Evolutionary conservation across 164 flowering plant species (phyloP).

Genomic region (Platanus orientalis): DNA sequence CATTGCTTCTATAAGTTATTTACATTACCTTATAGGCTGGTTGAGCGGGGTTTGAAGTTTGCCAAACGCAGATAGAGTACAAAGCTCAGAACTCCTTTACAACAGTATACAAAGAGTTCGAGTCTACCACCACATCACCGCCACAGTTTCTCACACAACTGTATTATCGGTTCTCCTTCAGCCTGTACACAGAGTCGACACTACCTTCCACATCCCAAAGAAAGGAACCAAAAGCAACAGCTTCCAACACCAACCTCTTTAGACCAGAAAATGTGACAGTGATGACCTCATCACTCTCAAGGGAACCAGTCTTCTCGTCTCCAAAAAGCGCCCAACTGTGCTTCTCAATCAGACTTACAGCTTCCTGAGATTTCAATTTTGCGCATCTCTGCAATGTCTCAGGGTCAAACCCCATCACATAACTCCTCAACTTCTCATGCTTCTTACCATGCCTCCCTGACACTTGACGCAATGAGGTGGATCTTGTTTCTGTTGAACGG

Average conservation of each 20-base stretch:
- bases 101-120: too few relatives aligned
- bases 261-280: conserved; percentile 62
- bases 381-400: conserved; percentile 66
- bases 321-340: too few relatives aligned
- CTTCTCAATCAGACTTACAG: conserved; percentile 52
- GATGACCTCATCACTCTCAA: conserved; percentile 40
- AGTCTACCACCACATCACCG: neutral
- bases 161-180: too few relatives aligned
- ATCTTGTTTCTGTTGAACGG: conserved; percentile 7
- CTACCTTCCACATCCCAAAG: too few relatives aligned
- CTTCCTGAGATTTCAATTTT: conserved; percentile 57
- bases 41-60: too few relatives aligned
- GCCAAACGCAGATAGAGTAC: too few relatives aligned
- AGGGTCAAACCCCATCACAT: conserved; percentile 53
- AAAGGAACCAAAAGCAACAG: too few relatives aligned
- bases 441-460: conserved; percentile 16
- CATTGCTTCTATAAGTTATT: too few relatives aligned
- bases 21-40: too few relatives aligned
- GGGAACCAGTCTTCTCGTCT: conserved; percentile 23
- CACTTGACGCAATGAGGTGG: conserved; percentile 27
- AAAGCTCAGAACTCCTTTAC: too few relatives aligned
- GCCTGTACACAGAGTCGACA: too few relatives aligned
- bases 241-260: too few relatives aligned
- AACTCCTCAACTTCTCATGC: conserved; percentile 35
- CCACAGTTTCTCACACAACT: conserved; percentile 15